Base-by-base conservation (phyloP, 2,329 filamentous ascomycete species). In the Leptographium flavum region DNA sequence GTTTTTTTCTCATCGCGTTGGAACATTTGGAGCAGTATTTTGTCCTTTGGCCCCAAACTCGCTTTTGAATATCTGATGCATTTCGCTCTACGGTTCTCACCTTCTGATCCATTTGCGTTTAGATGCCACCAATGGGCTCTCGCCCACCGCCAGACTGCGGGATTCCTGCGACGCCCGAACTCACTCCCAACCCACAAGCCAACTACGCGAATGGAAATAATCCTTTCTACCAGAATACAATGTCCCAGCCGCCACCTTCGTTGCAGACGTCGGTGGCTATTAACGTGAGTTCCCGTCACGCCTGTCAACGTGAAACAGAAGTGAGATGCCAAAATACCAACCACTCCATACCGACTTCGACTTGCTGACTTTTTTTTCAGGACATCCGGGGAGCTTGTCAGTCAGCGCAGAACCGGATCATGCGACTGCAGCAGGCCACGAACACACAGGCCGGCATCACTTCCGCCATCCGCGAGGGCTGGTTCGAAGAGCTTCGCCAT, bases 351-450 rank as follows among this genome's bases (percentile, higher is more conserved):
- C 5, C 17, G 14, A 22, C 10, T 19, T 13, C 4, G 19, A 13
- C 3, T 21, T 14, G 11, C 15, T 3, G 23, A 14, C 19, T n/a
- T 19, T 8, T 37, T 21, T 37, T 37, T 37, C 3, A 39, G 37
- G 37, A 39, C 7, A 53, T 54, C 27, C 52, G 50, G 5, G 9
- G 32, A 2, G 30, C 46, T 3, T 54, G 53, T 40, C 48, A 49
- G 28, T 42, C 45, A 4, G 53, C 52, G 1, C 50, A 53, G 36
- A 21, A 21, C 25, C 48, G 51, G 22, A 52, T 53, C 43, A 52
- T 54, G 48, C 40, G 48, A 7, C 47, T 54, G 2, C 53, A 54
- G 36, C 48, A 51, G 30, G 50, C 49, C 6, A 51, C 47, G 9
- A 47, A 50, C 23, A 47, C 35, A n/a, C 49, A 54, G 22, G 48